A percentile compares a stretch with the other conserved stretches of the same genome.
These are phyloP conservation scores for Xylariaceae sp. DNA, from an alignment of 2,329 filamentous ascomycete species.

Conservation along the genomic window DNA sequence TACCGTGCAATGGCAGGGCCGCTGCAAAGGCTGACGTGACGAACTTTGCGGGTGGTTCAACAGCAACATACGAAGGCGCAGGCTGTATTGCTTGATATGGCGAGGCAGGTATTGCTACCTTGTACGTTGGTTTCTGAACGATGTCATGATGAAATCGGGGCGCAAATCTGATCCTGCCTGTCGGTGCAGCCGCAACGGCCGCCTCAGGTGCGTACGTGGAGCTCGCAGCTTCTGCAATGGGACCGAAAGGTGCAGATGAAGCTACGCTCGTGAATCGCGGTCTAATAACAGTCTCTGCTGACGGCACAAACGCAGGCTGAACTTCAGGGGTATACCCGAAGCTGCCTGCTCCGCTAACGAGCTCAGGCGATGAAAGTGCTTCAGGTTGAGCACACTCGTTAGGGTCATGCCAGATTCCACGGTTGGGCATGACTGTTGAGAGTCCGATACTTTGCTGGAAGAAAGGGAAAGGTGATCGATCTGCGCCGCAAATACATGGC, in stretches of 20 bases:
- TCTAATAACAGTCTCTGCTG: neutral
- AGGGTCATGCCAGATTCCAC: conserved; percentile 5
- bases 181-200: neutral
- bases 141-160: neutral
- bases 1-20: no score
- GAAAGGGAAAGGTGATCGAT: neutral
- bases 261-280: neutral
- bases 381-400: neutral
- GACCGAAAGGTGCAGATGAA: neutral
- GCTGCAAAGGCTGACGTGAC: no score
- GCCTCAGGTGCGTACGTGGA: neutral
- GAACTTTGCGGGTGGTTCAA: neutral
- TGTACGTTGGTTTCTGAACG: neutral
- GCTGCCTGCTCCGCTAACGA: neutral
- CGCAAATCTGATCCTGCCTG: neutral
- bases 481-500: conserved; percentile 3
- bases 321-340: neutral
- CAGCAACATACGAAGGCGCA: neutral
- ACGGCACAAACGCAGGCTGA: neutral
- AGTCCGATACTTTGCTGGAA: neutral
- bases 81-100: neutral
- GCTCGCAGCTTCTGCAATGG: neutral
- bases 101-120: neutral
- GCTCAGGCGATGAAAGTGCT: neutral
- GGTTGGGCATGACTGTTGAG: neutral